A percentile compares a stretch with the other conserved stretches of the same genome.
phyloP scores from a whole-genome alignment of 805 yeast species.

The Saturnispora bothae region DNA sequence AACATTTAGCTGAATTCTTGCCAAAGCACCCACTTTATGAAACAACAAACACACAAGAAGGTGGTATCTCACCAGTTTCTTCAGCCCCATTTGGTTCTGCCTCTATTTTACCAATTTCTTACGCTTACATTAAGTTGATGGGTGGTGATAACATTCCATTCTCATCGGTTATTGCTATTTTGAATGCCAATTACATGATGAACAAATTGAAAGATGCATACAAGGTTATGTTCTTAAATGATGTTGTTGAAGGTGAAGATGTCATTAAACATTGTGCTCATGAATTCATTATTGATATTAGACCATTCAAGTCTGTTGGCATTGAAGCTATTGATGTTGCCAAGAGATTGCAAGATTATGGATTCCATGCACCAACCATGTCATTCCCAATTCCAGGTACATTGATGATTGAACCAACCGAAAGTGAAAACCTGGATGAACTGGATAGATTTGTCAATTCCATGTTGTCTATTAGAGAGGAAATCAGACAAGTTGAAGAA shows the following conservation, averaged over 20 bases:
- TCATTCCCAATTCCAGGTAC: constrained; percentile 98
- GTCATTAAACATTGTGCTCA: constrained; percentile 78
- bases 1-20: constrained; percentile 68
- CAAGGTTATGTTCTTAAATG: constrained; percentile 64
- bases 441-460: constrained; percentile 86
- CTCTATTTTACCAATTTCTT: constrained; percentile 82
- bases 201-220: constrained; percentile 58
- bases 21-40: constrained; percentile 68
- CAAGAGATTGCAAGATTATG: constrained; percentile 93
- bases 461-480: constrained; percentile 70
- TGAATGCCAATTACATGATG: constrained; percentile 96
- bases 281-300: constrained; percentile 86
- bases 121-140: constrained; percentile 90
- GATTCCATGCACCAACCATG: constrained; percentile 98
- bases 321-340: constrained; percentile 95
- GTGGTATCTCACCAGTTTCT: constrained; percentile 64
- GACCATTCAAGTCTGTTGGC: constrained; percentile 71
- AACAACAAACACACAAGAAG: constrained; percentile 32
- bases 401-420: constrained; percentile 97
- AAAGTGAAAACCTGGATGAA: constrained; percentile 81
- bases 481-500: constrained; percentile 61
- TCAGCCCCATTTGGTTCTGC: constrained; percentile 98
- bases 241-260: constrained; percentile 15
- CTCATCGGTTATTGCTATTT: constrained; percentile 82
- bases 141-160: constrained; percentile 77